Base-by-base conservation (phyloP, 805 yeast species). In the Yamadazyma kitorensis region DNA sequence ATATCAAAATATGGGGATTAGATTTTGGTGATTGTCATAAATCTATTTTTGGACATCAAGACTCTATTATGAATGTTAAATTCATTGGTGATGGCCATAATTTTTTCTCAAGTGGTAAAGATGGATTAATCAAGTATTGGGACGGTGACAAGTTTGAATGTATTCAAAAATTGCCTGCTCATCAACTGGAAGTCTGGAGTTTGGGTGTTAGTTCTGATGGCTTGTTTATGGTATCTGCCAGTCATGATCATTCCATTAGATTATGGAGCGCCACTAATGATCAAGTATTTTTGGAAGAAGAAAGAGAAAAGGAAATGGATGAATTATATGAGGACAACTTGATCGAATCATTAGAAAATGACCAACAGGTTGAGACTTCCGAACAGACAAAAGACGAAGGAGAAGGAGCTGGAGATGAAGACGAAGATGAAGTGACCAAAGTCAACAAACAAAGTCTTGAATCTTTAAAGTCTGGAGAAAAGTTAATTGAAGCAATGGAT, bases 1-100 rank as follows among this genome's bases (percentile, higher is more conserved):
- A 93, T 59, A 86, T 93, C 54, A 88, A 94, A 62, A 84, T 93
- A 38, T 93, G 99, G 99, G 99, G 99, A 33, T 67, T 93, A 39
- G 98, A 93, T 58, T 93, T 93, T 61, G 99, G 99, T 61, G 99
- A 93, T 61, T 93, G 98, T 69, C 98, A 93, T 60, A 84, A 83
- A 56, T 91, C 98, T 2, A 78, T 93, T 17, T 93, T 93, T 58
- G 99, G 95, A 1, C 99, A 93, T 57, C 95, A 88, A 52, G 99
- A 93, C 57, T 82, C 96, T 3, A 86, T 93, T 39, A 86, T 91
- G 95, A 72, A 74, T 44, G 95, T 91, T 19, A 74, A 68, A 41
- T 93, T 93, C 52, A 71, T 88, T 33, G 91, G 94, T 2, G 80
- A 78, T n/a, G 72, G 85, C 10, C 96, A 91, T 55, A 78, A 89